Conservation (phyloP, 371 early-diverging fungal species). For the Sporodiniella umbellata region DNA sequence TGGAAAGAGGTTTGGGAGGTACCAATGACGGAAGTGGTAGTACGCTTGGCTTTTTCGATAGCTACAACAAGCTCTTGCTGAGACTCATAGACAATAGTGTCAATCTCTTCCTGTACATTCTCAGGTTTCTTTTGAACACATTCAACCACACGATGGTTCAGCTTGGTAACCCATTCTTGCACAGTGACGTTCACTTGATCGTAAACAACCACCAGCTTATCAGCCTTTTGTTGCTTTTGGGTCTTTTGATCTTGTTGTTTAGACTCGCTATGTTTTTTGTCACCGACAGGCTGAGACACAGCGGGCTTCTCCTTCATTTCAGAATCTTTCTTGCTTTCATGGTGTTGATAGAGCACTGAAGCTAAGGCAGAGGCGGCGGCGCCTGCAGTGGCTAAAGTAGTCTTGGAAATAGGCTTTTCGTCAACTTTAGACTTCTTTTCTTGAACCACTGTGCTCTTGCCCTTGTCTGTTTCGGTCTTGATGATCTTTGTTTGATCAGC, state of each 20-base stretch:
- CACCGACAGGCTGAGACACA: conserved; percentile 10
- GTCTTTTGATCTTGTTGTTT: conserved; percentile 6
- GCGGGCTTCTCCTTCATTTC: conserved; percentile 10
- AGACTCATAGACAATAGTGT: conserved; percentile 19
- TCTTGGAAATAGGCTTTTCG: not conserved
- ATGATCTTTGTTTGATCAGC: conserved; percentile 5
- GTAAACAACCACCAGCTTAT: conserved; percentile 15
- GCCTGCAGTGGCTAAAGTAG: conserved; percentile 13
- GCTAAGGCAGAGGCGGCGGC: conserved; percentile 21
- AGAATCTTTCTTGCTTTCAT: conserved; percentile 9
- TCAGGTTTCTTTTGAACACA: conserved; percentile 20
- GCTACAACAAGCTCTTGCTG: conserved; percentile 22
- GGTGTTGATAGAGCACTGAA: conserved; percentile 15
- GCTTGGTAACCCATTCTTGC: conserved; percentile 15
- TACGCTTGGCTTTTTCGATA: conserved; percentile 27
- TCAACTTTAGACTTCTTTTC: not conserved
- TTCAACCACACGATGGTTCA: conserved; percentile 20
- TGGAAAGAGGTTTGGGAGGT: conserved; percentile 28
- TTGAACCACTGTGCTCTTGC: not conserved
- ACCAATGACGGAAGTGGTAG: conserved; percentile 17
- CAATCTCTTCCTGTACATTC: conserved; percentile 19
- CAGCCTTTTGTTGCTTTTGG: conserved; percentile 12
- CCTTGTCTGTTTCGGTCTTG: too few relatives aligned
- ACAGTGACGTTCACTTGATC: conserved; percentile 13
- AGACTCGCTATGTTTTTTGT: conserved; percentile 5